Conservation (phyloP, 2,329 filamentous ascomycete genomes). For the Trichoderma arundinaceum region DNA sequence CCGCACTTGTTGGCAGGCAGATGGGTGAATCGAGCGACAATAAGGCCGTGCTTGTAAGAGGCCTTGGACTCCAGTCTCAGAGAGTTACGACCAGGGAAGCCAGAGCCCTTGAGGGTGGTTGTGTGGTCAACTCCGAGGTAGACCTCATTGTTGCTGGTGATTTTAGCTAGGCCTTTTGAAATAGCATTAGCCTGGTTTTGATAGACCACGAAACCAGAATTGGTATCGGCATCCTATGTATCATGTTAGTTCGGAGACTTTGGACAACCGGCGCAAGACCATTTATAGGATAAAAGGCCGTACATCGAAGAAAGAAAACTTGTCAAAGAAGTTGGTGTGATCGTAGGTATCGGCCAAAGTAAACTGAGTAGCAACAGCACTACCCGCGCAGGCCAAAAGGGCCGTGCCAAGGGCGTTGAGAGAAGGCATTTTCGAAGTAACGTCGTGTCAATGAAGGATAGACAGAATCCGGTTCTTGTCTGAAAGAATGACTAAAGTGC, state of each 20-base stretch:
- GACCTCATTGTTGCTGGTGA: constrained; percentile 42
- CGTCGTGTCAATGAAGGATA: constrained; percentile 21
- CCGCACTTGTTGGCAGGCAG: constrained; percentile 71
- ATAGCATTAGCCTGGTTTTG: constrained; percentile 45
- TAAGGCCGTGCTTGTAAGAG: constrained; percentile 67
- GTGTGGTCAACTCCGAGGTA: constrained; percentile 49
- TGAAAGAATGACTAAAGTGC: constrained; percentile 15
- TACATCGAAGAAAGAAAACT: constrained; percentile 53
- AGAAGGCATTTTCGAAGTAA: constrained; percentile 49
- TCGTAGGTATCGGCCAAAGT: constrained; percentile 52
- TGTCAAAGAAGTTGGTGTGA: constrained; percentile 53
- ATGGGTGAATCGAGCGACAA: constrained; percentile 72
- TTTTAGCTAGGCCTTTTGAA: constrained; percentile 44
- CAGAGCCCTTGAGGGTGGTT: constrained; percentile 35
- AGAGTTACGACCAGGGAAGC: constrained; percentile 54
- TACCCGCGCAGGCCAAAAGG: constrained; percentile 45
- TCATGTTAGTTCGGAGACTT: neutral
- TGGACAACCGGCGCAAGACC: neutral
- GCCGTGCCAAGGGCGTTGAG: constrained; percentile 48
- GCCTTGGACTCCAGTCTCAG: constrained; percentile 69
- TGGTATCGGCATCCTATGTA: constrained; percentile 58
- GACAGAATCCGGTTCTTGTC: constrained; percentile 2
- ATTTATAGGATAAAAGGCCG: constrained; percentile 19
- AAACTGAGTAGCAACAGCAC: constrained; percentile 43
- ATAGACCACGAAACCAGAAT: constrained; percentile 68